Evolutionary conservation across 2,329 filamentous ascomycete genomes (phyloP), one percentile per base, ranked within the genome.

Genomic region (Colletotrichum sp.): DNA sequence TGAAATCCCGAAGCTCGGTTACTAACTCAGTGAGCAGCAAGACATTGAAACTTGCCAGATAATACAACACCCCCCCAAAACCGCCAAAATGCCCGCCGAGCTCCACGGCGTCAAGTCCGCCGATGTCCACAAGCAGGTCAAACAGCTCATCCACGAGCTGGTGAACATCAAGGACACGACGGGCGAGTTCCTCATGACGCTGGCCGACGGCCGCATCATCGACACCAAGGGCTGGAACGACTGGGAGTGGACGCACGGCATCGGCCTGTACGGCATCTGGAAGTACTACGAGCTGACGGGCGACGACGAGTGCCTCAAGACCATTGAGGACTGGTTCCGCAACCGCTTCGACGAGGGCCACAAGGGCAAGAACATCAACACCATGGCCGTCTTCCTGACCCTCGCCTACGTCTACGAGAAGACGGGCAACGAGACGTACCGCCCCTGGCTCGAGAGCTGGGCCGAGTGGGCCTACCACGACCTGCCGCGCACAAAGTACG

Each of bases 351-450:
- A 87, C 1, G 91, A 92, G 69, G 93, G 93, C 24, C 92, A 89
- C 78, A 96, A 94, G 5, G 95, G 93, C 51, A 96, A 96, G 82
- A 96, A 96, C 82, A 95, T 95, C 87, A 95, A 95, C 85, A 95
- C 94, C 18, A 95, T 96, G 93, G 91, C 93, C 15, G 92, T 92
- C 1, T 94, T 96, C 81, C 84, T 95, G 24, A 94, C 94, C 0
- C 87, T 96, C 1, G 93, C 94, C 1, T 92, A 91, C 79, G 87
- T 96, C n/a, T 96, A 96, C 79, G 94, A 96, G 82, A 90, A 92
- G 81, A 94, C 92, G 0, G 84, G 88, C 11, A 92, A 95, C 78
- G 86, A 88, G 76, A 91, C 89, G 0, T 95, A 95, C 79, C 84
- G 94, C 9, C 92, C 93, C 0, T 96, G 93, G 93, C 86, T 96